Evolutionary conservation across 148 eudicot species (phyloP).

Genomic region (Mesembryanthemum crystallinum): DNA sequence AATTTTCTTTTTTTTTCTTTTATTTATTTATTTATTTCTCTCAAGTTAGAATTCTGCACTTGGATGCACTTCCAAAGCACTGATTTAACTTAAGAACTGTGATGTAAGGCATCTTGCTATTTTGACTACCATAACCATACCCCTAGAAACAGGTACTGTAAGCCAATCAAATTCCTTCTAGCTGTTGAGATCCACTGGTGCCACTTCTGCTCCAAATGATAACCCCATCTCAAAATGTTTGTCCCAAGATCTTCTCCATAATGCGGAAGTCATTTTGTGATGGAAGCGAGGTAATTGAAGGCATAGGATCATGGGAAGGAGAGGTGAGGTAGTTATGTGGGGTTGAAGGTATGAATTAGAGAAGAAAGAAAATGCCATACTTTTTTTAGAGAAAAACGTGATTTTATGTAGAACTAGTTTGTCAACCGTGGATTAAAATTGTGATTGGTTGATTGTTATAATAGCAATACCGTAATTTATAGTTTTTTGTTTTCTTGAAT

Average conservation of each 20-base stretch:
- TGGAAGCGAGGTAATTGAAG: background rate
- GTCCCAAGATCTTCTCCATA: background rate
- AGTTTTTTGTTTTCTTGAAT: too few species aligned
- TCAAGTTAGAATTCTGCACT: background rate
- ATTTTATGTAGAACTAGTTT: background rate
- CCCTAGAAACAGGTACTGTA: background rate
- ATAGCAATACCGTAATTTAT: too few species aligned
- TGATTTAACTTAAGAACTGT: background rate
- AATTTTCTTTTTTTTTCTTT: too few species aligned
- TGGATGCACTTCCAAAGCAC: background rate
- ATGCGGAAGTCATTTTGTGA: background rate
- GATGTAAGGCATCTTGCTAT: background rate
- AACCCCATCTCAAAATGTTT: background rate
- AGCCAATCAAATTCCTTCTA: background rate
- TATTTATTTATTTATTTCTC: too few species aligned
- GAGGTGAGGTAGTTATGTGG: background rate
- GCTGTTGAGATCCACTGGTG: background rate
- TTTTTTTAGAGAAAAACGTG: background rate
- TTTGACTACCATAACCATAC: background rate
- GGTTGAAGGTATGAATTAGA: background rate
- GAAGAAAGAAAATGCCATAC: background rate
- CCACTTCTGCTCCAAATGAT: background rate
- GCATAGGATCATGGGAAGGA: background rate
- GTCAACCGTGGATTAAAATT: too few species aligned
- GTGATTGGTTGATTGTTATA: too few species aligned